These are phyloP conservation scores for Cryptosporidium tyzzeri DNA, from an alignment of 169 alveolate genomes.

Conservation along the genomic window DNA sequence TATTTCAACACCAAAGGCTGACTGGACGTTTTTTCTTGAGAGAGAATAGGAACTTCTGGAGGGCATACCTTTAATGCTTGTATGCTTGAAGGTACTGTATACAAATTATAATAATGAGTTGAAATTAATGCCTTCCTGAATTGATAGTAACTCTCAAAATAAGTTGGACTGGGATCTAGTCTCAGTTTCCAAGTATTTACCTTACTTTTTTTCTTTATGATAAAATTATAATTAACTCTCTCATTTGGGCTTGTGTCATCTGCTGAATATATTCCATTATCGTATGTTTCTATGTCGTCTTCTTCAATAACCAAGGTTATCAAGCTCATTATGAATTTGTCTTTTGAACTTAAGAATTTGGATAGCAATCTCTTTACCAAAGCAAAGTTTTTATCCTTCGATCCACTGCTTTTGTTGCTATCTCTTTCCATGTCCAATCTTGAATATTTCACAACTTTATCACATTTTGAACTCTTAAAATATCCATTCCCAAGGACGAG, in stretches of 20 bases:
- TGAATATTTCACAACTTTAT: slow-evolving; percentile 21
- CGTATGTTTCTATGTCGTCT: slow-evolving; percentile 16
- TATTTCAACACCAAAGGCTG: slow-evolving; percentile 56
- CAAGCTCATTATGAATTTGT: slow-evolving; percentile 10
- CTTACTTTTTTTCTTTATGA: slow-evolving; percentile 30
- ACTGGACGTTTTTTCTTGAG: slow-evolving; percentile 10
- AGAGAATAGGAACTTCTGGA: slow-evolving; percentile 61
- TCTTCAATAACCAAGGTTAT: slow-evolving; percentile 22
- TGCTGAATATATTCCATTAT: slow-evolving; percentile 13
- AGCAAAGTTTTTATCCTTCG: neutral
- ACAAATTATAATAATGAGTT: slow-evolving; percentile 45
- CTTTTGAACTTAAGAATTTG: slow-evolving; percentile 1
- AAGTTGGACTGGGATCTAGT: slow-evolving; percentile 61
- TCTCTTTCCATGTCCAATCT: slow-evolving; percentile 21
- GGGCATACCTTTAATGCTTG: slow-evolving; percentile 46
- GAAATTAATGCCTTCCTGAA: slow-evolving; percentile 37
- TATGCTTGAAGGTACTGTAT: slow-evolving; percentile 62
- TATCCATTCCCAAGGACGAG: slow-evolving; percentile 48
- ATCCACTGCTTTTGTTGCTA: neutral
- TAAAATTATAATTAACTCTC: slow-evolving; percentile 67
- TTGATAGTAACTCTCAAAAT: slow-evolving; percentile 37
- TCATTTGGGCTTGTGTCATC: slow-evolving; percentile 48
- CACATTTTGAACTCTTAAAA: slow-evolving; percentile 11
- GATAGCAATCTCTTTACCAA: slow-evolving; percentile 11
- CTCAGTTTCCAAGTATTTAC: slow-evolving; percentile 20